A percentile compares a stretch with the other conserved stretches of the same genome.
Evolutionary conservation across 2,329 filamentous ascomycete genomes (phyloP).

Genomic region (Cercospora sp.): DNA sequence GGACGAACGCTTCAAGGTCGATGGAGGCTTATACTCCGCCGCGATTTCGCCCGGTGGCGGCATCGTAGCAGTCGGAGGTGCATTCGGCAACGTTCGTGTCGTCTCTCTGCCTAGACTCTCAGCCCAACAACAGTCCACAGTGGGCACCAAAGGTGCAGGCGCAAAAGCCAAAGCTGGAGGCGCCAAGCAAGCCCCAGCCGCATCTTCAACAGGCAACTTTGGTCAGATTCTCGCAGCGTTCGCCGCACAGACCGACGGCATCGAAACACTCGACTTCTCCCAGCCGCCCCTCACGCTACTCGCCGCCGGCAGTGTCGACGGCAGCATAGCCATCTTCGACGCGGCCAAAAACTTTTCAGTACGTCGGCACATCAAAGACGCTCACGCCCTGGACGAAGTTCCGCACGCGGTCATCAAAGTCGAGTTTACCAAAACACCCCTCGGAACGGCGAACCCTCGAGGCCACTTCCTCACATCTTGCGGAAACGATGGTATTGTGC

Average conservation of each 20-base stretch:
- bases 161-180: conserved; percentile 52
- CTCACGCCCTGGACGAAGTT: conserved; percentile 70
- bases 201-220: conserved; percentile 53
- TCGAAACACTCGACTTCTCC: conserved; percentile 73
- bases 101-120: conserved; percentile 73
- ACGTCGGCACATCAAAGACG: conserved; percentile 76
- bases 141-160: conserved; percentile 47
- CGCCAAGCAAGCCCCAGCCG: conserved; percentile 45
- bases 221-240: conserved; percentile 79
- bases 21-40: conserved; percentile 87
- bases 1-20: conserved; percentile 88
- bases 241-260: conserved; percentile 73
- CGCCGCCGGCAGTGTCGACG: conserved; percentile 64
- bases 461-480: conserved; percentile 77
- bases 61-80: conserved; percentile 83
- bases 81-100: conserved; percentile 80
- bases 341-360: conserved; percentile 81
- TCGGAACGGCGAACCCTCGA: conserved; percentile 37
- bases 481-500: conserved; percentile 88
- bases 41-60: conserved; percentile 77
- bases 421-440: conserved; percentile 67
- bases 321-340: conserved; percentile 81
- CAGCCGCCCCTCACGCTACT: conserved; percentile 61
- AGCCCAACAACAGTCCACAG: conserved; percentile 32
- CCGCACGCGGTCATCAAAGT: conserved; percentile 77